phyloP scores from a whole-genome alignment of 1,284 basidiomycete genomes.

The Ceraceosorus guamensis region DNA sequence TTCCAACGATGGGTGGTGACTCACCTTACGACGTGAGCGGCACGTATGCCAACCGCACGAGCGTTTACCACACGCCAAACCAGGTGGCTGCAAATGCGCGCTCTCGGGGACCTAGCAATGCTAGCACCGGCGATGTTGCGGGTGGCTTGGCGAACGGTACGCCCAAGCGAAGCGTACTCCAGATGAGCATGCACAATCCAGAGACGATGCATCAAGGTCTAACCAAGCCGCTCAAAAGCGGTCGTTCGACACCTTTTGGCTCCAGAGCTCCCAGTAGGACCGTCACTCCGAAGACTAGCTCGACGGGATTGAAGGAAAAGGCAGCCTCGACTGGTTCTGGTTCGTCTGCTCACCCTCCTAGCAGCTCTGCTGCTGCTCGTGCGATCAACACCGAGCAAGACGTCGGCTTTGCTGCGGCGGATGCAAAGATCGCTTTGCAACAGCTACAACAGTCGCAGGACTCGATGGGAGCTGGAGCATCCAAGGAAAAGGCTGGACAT shows the following conservation, averaged over 20 bases:
- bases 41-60: conserved; percentile 24
- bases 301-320: conserved; percentile 8
- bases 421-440: not conserved
- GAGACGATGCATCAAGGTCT: conserved; percentile 30
- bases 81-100: conserved; percentile 18
- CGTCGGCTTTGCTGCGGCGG: not conserved
- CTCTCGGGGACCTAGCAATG: not conserved
- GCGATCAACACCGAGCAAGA: no score
- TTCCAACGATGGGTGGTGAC: conserved; percentile 23
- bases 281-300: conserved; percentile 20
- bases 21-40: conserved; percentile 22
- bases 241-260: conserved; percentile 27
- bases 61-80: conserved; percentile 20
- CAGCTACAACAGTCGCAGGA: not conserved
- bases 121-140: conserved; percentile 6
- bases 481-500: no score
- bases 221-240: conserved; percentile 22
- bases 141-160: conserved; percentile 8
- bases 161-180: conserved; percentile 18
- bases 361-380: not conserved
- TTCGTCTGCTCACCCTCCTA: not conserved
- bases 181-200: conserved; percentile 39
- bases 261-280: conserved; percentile 23
- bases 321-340: not conserved
- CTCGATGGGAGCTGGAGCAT: not conserved